A percentile compares a stretch with the other conserved stretches of the same genome.
These are phyloP conservation scores for Darksidea phi DNA, from an alignment of 495 filamentous ascomycete species.

Conservation along the genomic window DNA sequence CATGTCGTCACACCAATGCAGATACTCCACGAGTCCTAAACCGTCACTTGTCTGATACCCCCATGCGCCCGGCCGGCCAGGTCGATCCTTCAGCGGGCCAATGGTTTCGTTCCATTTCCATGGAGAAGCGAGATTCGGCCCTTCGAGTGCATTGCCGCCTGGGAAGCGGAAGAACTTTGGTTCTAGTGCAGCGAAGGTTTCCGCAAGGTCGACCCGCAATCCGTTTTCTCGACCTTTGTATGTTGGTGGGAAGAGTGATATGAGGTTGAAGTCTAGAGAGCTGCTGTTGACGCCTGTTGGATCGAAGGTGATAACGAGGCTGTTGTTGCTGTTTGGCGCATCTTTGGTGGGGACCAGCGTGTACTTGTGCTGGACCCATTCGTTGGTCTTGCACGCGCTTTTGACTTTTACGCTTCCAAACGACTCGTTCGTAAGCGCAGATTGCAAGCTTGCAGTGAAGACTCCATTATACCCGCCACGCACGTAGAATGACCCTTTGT, in stretches of 20 bases:
- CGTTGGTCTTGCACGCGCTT: slow-evolving; percentile 11
- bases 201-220: slow-evolving; percentile 58
- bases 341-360: slow-evolving; percentile 36
- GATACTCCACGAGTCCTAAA: slow-evolving; percentile 62
- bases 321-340: slow-evolving; percentile 63
- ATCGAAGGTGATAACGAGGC: slow-evolving; percentile 62
- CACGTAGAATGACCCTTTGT: slow-evolving; percentile 37
- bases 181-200: slow-evolving; percentile 53
- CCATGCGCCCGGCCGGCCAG: slow-evolving; percentile 63
- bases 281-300: slow-evolving; percentile 46
- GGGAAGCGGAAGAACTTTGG: slow-evolving; percentile 60
- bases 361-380: slow-evolving; percentile 32
- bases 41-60: slow-evolving; percentile 62
- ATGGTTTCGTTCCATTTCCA: slow-evolving; percentile 73
- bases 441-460: slow-evolving; percentile 35
- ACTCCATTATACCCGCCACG: slow-evolving; percentile 19
- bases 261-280: slow-evolving; percentile 62
- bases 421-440: slow-evolving; percentile 38
- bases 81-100: slow-evolving; percentile 61
- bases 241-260: slow-evolving; percentile 67
- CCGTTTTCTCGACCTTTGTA: slow-evolving; percentile 64
- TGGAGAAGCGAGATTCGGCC: slow-evolving; percentile 40
- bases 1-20: slow-evolving; percentile 66
- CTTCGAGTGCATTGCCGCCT: slow-evolving; percentile 61
- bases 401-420: slow-evolving; percentile 27